A percentile compares a stretch with the other conserved stretches of the same genome.
Evolutionary conservation across 2,329 filamentous ascomycete genomes (phyloP).

Genomic region (Colletotrichum nymphaeae): DNA sequence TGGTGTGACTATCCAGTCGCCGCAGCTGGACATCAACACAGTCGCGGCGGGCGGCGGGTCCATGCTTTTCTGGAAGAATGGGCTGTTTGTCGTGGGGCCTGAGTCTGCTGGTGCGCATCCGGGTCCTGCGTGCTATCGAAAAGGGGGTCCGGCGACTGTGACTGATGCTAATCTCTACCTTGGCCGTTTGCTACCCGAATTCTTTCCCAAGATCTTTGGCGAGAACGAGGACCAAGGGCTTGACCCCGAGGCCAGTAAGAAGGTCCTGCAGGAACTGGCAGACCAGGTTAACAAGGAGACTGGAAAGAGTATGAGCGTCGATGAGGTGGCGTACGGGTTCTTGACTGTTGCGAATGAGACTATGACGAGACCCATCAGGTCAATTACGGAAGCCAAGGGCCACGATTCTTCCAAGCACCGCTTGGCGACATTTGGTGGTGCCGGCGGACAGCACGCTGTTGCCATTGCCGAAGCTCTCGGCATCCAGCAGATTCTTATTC

Average conservation of each 20-base stretch:
- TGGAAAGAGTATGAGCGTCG: conserved; percentile 76
- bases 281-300: conserved; percentile 83
- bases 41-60: conserved; percentile 92
- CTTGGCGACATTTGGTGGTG: conserved; percentile 92
- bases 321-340: conserved; percentile 91
- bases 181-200: conserved; percentile 85
- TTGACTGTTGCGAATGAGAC: conserved; percentile 91
- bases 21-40: conserved; percentile 94
- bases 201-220: conserved; percentile 96
- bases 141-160: conserved; percentile 90
- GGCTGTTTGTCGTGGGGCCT: conserved; percentile 89
- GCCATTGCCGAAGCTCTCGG: conserved; percentile 88
- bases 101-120: conserved; percentile 91
- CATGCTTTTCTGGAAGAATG: conserved; percentile 87
- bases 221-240: conserved; percentile 86
- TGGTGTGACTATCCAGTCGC: conserved; percentile 92
- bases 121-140: conserved; percentile 90
- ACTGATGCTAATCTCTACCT: conserved; percentile 92
- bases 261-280: conserved; percentile 80
- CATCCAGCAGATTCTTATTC: conserved; percentile 86
- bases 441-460: conserved; percentile 92
- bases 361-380: conserved; percentile 91
- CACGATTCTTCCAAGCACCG: conserved; percentile 91
- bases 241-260: conserved; percentile 80
- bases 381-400: conserved; percentile 90